A percentile compares a stretch with the other conserved stretches of the same genome.
phyloP scores from a whole-genome alignment of 371 early-diverging fungal genomes.

The Scutellospora calospora region DNA sequence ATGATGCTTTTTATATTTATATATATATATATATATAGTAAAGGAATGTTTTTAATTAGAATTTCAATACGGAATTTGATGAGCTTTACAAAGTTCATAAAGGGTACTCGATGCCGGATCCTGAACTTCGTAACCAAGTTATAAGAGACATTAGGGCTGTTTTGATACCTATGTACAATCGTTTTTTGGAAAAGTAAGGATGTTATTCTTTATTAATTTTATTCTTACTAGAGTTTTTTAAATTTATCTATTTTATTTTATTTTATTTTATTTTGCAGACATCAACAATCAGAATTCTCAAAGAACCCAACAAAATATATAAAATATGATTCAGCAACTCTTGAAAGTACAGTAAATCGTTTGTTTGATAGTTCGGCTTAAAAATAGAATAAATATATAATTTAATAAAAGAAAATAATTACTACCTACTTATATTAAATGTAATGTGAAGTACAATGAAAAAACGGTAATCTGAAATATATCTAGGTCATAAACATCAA shows the following conservation, averaged over 20 bases:
- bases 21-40: not conserved
- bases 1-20: not conserved
- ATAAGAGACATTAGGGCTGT: slow-evolving; percentile 78
- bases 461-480: too few species aligned
- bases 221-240: not conserved
- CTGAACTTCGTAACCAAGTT: slow-evolving; percentile 75
- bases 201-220: not conserved
- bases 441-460: too few species aligned
- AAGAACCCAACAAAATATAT: slow-evolving; percentile 88
- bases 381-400: not conserved
- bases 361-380: slow-evolving; percentile 62
- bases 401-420: too few species aligned
- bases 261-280: slow-evolving; percentile 48
- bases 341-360: slow-evolving; percentile 72
- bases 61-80: slow-evolving; percentile 87
- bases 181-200: slow-evolving; percentile 74
- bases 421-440: too few species aligned
- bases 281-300: slow-evolving; percentile 72
- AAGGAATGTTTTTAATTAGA: slow-evolving; percentile 48
- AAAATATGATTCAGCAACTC: slow-evolving; percentile 72
- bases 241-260: slow-evolving; percentile 14
- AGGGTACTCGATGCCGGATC: slow-evolving; percentile 83
- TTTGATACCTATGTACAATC: slow-evolving; percentile 81
- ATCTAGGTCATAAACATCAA: too few species aligned
- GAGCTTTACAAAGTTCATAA: slow-evolving; percentile 77